These are phyloP conservation scores for Starmerella apicola DNA, from an alignment of 805 yeast genomes.

Conservation along the genomic window DNA sequence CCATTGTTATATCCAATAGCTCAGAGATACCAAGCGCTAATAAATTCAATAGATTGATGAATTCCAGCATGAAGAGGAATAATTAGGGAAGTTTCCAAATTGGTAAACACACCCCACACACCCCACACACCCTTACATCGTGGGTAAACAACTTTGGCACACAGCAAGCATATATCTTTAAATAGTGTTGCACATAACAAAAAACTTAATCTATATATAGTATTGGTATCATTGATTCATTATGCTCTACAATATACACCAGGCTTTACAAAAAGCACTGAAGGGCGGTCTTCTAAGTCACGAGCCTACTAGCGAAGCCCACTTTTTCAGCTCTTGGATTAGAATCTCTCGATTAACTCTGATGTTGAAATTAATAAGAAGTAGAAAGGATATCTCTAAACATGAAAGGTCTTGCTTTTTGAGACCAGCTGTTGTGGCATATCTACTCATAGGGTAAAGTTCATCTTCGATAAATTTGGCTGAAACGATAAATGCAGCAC, in stretches of 20 bases:
- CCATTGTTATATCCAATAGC: too few species aligned
- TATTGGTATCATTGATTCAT: too few species aligned
- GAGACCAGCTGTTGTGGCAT: constrained; percentile 39
- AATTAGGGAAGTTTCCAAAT: too few species aligned
- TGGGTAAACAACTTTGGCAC: too few species aligned
- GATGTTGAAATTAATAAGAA: constrained; percentile 38
- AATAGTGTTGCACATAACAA: background rate
- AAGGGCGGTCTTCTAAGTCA: background rate
- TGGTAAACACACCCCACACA: too few species aligned
- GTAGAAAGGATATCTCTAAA: constrained; percentile 41
- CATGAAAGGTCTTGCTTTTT: constrained; percentile 34
- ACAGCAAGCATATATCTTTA: background rate
- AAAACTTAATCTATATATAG: too few species aligned
- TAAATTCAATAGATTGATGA: too few species aligned
- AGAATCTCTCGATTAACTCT: constrained; percentile 28
- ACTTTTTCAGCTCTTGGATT: constrained; percentile 1
- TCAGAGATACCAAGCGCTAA: too few species aligned
- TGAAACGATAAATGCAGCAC: constrained; percentile 36
- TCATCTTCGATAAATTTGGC: constrained; percentile 39
- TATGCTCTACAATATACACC: too few species aligned
- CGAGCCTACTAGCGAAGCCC: constrained; percentile 12
- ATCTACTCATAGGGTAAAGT: constrained; percentile 35
- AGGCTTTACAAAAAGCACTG: background rate
- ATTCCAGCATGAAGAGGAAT: too few species aligned
- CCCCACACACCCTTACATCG: too few species aligned